Base-by-base conservation (phyloP, 176 grass and related monocot species). In the Triticum turgidum region DNA sequence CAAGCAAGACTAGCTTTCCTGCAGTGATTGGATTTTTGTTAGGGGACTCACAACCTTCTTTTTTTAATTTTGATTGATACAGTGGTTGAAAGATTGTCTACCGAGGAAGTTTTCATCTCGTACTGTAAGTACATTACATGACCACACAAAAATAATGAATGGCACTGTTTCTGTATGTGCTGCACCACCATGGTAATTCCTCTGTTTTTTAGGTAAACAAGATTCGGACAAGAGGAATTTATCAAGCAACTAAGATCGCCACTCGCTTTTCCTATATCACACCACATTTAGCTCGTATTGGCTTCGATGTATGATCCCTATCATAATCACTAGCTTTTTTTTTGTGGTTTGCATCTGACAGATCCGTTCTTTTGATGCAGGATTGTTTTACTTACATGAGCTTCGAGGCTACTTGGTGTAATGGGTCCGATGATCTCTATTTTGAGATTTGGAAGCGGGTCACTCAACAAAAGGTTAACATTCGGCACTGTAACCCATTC, bases 61-160 rank as follows among this genome's bases (percentile, higher is more conserved):
- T 74, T 73, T 6, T 25, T 77, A 30, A 49, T 17, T 17, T 51
- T 51, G 4, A 51, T 78, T 8, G 42, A 37, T 34, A 78, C 63
- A 86, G 84, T 86, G 74, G 84, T 78, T 86, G 84, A 35, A 85
- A 85, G 44, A 68, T 17, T 85, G 65, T 67, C 73, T 85, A 34
- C 61, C 51, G 21, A 69, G 67, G n/a, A 65, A 20, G 4, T 1
- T 2, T 30, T 10, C 83, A 86, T 86, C 74, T 86, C 5, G 20
- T 86, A 58, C 25, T 76, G 84, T 59, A 78, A 76, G 75, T 76
- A 54, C 25, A 51, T 29, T 76, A 54, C 25, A 51, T 29, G 72
- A 38, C 25, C 13, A 84, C 8, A 84, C 27, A 51, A 45, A n/a
- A 51, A 52, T 82, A 3, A 52, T 82, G 41, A 52, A 52, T 8